phyloP scores from a whole-genome alignment of 23 red algal genomes.

The Gracilaria domingensis region DNA sequence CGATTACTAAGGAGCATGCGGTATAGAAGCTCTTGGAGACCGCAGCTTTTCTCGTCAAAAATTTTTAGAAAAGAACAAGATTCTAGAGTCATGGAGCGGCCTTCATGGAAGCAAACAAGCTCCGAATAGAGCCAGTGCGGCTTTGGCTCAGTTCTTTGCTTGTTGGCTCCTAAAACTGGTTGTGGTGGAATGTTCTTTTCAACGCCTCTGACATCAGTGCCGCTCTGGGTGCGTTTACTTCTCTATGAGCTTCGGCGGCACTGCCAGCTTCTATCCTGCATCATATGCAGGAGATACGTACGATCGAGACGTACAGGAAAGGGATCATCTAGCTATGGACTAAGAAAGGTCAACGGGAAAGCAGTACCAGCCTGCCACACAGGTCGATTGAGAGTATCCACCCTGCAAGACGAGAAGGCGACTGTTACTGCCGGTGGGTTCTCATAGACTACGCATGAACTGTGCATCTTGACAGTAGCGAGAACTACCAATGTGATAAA shows the following conservation, averaged over 20 bases:
- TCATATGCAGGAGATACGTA: slow-evolving; percentile 32
- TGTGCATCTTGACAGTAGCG: slow-evolving; percentile 26
- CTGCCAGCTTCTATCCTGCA: slow-evolving; percentile 54
- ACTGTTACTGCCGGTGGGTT: slow-evolving; percentile 46
- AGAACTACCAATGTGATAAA: slow-evolving; percentile 51
- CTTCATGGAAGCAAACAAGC: too few species aligned
- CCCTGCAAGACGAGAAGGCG: not conserved
- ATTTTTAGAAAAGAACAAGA: too few species aligned
- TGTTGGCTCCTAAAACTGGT: too few species aligned
- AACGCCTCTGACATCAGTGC: slow-evolving; percentile 12
- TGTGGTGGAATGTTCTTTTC: too few species aligned
- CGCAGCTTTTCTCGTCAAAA: too few species aligned
- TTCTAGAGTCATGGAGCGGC: too few species aligned
- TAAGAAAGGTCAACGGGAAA: slow-evolving; percentile 7
- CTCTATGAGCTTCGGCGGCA: slow-evolving; percentile 72
- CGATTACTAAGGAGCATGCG: too few species aligned
- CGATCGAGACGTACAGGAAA: slow-evolving; percentile 28
- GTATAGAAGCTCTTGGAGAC: too few species aligned
- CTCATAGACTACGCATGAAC: too few species aligned
- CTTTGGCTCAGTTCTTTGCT: too few species aligned
- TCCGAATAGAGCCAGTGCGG: too few species aligned
- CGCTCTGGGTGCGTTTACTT: slow-evolving; percentile 56
- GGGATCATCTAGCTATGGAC: slow-evolving; percentile 32
- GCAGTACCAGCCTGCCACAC: slow-evolving; percentile 40
- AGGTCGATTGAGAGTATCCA: slow-evolving; percentile 27